phyloP scores from a whole-genome alignment of 352 stramenopile species.

The Phytophthora megakarya region DNA sequence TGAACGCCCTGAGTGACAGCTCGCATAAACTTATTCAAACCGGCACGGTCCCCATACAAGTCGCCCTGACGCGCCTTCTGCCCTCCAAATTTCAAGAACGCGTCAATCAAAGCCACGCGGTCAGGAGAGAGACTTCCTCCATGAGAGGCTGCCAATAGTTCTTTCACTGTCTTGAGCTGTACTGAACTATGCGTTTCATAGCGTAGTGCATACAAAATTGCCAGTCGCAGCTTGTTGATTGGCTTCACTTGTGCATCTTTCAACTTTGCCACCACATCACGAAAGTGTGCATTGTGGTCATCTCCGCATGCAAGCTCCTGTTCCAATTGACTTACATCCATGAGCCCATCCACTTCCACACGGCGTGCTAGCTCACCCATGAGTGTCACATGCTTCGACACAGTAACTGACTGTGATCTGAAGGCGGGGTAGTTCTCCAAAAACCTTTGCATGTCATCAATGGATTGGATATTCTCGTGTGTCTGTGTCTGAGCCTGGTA shows the following conservation, averaged over 20 bases:
- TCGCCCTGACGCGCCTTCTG: slow-evolving; percentile 66
- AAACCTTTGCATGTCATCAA: slow-evolving; percentile 99
- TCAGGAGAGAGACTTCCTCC: slow-evolving; percentile 47
- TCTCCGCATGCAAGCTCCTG: slow-evolving; percentile 89
- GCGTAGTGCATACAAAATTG: slow-evolving; percentile 97
- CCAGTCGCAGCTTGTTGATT: slow-evolving; percentile 97
- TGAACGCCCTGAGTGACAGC: slow-evolving; percentile 95
- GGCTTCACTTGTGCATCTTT: slow-evolving; percentile 90
- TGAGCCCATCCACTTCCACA: slow-evolving; percentile 95
- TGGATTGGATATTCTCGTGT: slow-evolving; percentile 87
- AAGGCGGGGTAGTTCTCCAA: slow-evolving; percentile 98
- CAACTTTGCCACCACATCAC: slow-evolving; percentile 81
- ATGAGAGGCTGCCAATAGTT: slow-evolving; percentile 51
- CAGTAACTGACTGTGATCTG: slow-evolving; percentile 94
- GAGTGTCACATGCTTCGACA: slow-evolving; percentile 99
- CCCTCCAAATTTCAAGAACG: slow-evolving; percentile 76
- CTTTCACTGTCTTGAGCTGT: slow-evolving; percentile 82
- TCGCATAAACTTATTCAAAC: slow-evolving; percentile 88
- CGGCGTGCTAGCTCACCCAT: slow-evolving; percentile 97
- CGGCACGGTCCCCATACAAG: slow-evolving; percentile 78
- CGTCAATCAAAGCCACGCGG: slow-evolving; percentile 64
- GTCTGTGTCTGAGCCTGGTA: slow-evolving; percentile 86
- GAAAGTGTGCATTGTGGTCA: slow-evolving; percentile 84
- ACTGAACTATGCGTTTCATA: slow-evolving; percentile 95
- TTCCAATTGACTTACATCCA: slow-evolving; percentile 99